Evolutionary conservation across 176 grass and related monocot genomes (phyloP).

Genomic region (Avena insularis): DNA sequence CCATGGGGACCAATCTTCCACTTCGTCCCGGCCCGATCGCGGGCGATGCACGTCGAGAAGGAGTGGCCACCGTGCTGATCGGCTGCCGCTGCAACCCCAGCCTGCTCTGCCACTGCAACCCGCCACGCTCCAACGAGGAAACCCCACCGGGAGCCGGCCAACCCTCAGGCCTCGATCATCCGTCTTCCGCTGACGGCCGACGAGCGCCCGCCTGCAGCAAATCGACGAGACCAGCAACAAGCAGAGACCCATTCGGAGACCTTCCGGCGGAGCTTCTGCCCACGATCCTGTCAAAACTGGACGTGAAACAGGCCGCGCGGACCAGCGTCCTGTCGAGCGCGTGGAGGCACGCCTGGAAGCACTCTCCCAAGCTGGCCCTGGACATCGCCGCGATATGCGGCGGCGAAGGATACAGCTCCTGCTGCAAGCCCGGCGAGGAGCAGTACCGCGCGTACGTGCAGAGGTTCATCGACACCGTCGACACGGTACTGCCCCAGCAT

Average conservation of each 20-base stretch:
- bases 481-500: not conserved
- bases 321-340: not conserved
- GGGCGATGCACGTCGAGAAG: not conserved
- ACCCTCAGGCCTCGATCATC: no score
- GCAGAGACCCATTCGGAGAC: not conserved
- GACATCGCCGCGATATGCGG: not conserved
- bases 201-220: not conserved
- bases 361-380: not conserved
- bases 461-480: not conserved
- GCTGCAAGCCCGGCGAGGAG: no score
- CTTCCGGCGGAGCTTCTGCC: not conserved
- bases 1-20: not conserved
- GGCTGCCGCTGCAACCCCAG: constrained; percentile 4
- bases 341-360: not conserved
- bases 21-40: not conserved
- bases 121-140: not conserved
- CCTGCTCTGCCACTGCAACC: not conserved
- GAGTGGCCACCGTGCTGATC: not conserved
- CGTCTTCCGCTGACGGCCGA: not conserved
- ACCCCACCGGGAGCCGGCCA: not conserved
- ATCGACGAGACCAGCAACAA: not conserved
- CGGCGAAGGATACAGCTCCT: not conserved
- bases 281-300: not conserved
- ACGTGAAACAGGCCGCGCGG: not conserved
- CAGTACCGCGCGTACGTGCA: not conserved